A percentile compares a stretch with the other conserved stretches of the same genome.
Conservation (phyloP, 2,329 filamentous ascomycete species). For the Orbilia brochopaga region DNA sequence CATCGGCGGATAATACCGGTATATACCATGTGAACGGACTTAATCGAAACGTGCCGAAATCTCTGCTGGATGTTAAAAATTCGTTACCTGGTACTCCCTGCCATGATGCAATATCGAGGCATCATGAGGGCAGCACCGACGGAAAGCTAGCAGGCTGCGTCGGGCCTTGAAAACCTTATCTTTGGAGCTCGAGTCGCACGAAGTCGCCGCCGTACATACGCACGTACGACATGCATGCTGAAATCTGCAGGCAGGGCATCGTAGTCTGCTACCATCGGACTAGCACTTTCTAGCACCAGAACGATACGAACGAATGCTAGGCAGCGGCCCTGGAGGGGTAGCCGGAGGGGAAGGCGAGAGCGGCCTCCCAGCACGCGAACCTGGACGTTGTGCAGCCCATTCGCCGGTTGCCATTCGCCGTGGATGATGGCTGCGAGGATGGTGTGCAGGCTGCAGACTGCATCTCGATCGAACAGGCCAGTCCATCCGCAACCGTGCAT, state of each 20-base stretch:
- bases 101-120: background rate
- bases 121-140: background rate
- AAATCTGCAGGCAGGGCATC: too few relatives aligned
- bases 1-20: background rate
- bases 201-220: too few relatives aligned
- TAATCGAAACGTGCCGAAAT: too few relatives aligned
- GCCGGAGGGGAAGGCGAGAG: conserved; percentile 5
- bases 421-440: too few relatives aligned
- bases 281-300: background rate
- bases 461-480: conserved; percentile 6
- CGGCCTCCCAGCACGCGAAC: background rate
- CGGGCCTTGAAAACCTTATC: background rate
- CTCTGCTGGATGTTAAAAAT: background rate
- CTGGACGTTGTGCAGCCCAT: too few relatives aligned
- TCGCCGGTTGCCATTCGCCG: background rate
- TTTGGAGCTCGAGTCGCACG: background rate
- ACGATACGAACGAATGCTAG: background rate
- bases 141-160: too few relatives aligned
- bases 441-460: background rate
- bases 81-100: background rate
- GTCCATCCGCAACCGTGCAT: background rate
- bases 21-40: too few relatives aligned
- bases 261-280: too few relatives aligned
- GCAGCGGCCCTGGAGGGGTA: background rate
- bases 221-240: background rate